Evolutionary conservation across 2,329 filamentous ascomycete genomes (phyloP).

Genomic region (Colletotrichum brevisporum): DNA sequence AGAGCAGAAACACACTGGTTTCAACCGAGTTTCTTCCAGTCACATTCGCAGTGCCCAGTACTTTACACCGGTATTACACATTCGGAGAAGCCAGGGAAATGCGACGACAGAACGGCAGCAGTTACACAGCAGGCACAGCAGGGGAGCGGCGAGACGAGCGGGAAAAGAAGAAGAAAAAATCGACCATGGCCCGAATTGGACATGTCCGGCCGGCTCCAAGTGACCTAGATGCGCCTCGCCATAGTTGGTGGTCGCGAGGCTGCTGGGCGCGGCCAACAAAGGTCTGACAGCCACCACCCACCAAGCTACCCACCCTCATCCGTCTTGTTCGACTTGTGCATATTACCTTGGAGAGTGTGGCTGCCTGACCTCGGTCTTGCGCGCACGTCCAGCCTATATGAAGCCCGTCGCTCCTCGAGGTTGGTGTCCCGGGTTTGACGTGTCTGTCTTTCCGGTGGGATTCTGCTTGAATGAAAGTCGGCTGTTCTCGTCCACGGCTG

Average conservation of each 20-base stretch:
- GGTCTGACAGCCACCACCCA: conserved; percentile 41
- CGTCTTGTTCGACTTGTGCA: conserved; percentile 36
- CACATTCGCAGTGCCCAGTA: too few species aligned
- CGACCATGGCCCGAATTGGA: conserved; percentile 23
- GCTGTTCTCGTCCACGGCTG: background rate
- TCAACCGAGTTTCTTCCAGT: too few species aligned
- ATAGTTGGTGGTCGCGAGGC: conserved; percentile 37
- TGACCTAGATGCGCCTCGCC: conserved; percentile 40
- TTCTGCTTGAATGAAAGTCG: background rate
- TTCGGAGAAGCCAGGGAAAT: too few species aligned
- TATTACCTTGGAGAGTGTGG: conserved; percentile 36
- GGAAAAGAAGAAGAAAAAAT: conserved; percentile 26
- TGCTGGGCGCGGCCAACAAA: conserved; percentile 38
- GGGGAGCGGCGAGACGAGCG: conserved; percentile 22
- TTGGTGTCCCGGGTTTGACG: background rate
- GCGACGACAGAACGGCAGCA: conserved; percentile 12
- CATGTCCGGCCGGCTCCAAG: conserved; percentile 29
- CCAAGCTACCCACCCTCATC: conserved; percentile 40
- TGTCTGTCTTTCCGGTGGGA: conserved; percentile 12
- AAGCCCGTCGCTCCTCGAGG: conserved; percentile 24
- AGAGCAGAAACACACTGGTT: too few species aligned
- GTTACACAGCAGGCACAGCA: conserved; percentile 34
- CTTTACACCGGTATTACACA: too few species aligned
- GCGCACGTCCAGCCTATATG: conserved; percentile 33
- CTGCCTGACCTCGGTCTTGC: conserved; percentile 39